Conservation (phyloP, 495 filamentous ascomycete species). For the Annulohypoxylon maeteangense region DNA sequence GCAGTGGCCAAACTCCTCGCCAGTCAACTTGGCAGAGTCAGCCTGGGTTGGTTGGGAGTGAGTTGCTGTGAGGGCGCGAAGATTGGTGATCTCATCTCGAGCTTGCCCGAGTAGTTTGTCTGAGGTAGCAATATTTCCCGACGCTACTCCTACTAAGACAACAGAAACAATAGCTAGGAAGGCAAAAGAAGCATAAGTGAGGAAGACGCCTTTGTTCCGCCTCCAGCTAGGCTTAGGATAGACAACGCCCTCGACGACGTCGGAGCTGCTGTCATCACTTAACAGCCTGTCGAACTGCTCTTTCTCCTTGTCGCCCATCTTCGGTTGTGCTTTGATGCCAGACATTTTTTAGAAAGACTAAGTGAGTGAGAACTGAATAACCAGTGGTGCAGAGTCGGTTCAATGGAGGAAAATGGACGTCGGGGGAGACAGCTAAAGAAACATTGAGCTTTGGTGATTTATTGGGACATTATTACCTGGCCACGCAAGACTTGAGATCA, state of each 20-base stretch:
- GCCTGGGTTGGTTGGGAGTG: not conserved
- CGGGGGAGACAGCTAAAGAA: not conserved
- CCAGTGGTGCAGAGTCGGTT: not conserved
- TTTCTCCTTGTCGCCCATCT: slow-evolving; percentile 2
- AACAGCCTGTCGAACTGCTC: not conserved
- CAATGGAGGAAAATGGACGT: not conserved
- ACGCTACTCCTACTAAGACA: not conserved
- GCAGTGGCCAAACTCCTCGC: slow-evolving; percentile 2
- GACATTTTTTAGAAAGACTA: not conserved
- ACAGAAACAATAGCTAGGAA: not conserved
- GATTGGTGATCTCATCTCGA: not conserved
- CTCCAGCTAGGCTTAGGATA: not conserved
- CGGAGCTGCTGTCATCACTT: not conserved
- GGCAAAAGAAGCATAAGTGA: slow-evolving; percentile 3
- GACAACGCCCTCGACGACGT: not conserved
- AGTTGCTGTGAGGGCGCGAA: not conserved
- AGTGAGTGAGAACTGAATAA: not conserved
- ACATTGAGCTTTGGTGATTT: too few species aligned
- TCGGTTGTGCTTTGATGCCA: not conserved
- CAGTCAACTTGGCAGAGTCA: not conserved
- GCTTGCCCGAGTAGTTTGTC: not conserved
- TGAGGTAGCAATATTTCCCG: not conserved
- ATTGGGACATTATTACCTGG: too few species aligned
- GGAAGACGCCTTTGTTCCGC: not conserved
- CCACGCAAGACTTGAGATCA: too few species aligned